Percentiles rank a stretch among this genome's conserved stretches.
These are phyloP conservation scores for Luffa aegyptiaca DNA, from an alignment of 306 rosid genomes.

Conservation along the genomic window DNA sequence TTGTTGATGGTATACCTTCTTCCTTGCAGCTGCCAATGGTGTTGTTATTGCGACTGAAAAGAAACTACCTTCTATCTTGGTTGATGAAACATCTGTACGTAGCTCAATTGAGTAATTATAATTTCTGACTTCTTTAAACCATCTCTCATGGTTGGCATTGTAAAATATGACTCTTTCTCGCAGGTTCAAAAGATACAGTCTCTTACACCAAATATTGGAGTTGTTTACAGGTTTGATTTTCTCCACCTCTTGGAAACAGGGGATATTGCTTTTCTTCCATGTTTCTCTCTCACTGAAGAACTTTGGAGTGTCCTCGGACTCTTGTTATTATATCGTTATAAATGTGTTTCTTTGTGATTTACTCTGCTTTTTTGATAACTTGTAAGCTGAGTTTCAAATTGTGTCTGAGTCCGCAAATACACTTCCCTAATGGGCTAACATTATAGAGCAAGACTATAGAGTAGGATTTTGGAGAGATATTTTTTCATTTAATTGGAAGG, in stretches of 20 bases:
- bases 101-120: not conserved
- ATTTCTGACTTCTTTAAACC: not conserved
- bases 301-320: not conserved
- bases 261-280: not conserved
- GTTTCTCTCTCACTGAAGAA: not conserved
- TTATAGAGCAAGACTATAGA: not conserved
- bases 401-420: not conserved
- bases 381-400: not conserved
- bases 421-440: not conserved
- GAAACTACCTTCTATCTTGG: slow-evolving; percentile 91
- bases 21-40: slow-evolving; percentile 79
- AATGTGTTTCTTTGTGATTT: not conserved
- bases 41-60: slow-evolving; percentile 95
- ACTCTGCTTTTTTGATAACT: not conserved
- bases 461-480: not conserved
- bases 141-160: not conserved
- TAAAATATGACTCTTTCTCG: slow-evolving; percentile 5
- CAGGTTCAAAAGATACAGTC: slow-evolving; percentile 87
- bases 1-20: not conserved
- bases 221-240: slow-evolving; percentile 74
- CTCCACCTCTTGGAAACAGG: not conserved
- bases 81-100: slow-evolving; percentile 84
- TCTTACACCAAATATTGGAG: slow-evolving; percentile 88
- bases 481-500: not conserved
- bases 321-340: not conserved